Base-by-base conservation (phyloP, 1,284 basidiomycete genomes). In the Neotropicomus parvogracilis region DNA sequence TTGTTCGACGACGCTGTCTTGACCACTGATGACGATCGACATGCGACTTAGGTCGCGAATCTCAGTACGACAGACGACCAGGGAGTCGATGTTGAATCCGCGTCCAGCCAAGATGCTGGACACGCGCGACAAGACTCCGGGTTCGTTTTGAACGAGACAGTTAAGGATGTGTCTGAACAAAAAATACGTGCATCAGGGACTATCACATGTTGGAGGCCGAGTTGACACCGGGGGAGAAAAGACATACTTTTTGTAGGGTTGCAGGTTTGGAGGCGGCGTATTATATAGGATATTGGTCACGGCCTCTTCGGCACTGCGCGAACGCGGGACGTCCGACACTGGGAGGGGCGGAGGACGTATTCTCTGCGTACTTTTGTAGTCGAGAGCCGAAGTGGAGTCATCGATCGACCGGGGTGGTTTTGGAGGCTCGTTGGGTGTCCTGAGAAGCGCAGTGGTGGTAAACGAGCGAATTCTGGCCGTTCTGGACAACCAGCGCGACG, bases 91-190 rank as follows among this genome's bases (percentile, higher is more conserved):
- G 77, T 99, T 99, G 78, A 99, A 97, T 1, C 97, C 97, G 56
- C 97, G 79, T 34, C 92, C 97, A 19, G 97, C 97, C 26, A 99
- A 80, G 58, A 95, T 98, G 55, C 97, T 97, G 6, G 95, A 95
- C 2, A 99, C 95, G 57, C 97, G 88, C 19, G 95, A 97, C 17
- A 99, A 79, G 16, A 99, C 97, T 68, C 97, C 97, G 3, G 97
- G 97, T 72, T 99, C 97, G 68, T 99, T 98, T 72, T 99, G 97
- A 7, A 99, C 97, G 53, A 99, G 83, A 70, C 95, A 98, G 74
- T 99, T 99, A 56, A 99, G 80, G 51, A 95, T 84, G 67, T 99
- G 97, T 67, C 94, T 89, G 64, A n/a, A 31, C 24, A 21, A 28
- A 26, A 35, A 17, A 24, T 24, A 8, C 24, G 24, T 24, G 24